Evolutionary conservation across 2,329 filamentous ascomycete species (phyloP), one percentile per base, ranked within the genome.

Genomic region (Zymoseptoria pseudotritici): DNA sequence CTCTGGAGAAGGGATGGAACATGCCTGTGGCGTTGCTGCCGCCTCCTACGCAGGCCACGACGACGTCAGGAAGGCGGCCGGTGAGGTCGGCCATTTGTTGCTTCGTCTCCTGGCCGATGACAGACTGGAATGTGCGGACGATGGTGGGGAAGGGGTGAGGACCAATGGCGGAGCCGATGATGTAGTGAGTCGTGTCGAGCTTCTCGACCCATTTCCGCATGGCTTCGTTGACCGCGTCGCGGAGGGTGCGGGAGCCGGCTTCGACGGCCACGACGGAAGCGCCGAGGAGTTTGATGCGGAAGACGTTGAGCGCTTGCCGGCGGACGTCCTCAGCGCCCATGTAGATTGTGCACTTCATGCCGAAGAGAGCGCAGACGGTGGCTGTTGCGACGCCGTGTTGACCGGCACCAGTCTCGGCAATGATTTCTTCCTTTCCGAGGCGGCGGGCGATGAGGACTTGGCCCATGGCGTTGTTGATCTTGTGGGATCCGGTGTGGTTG

Each of bases 241-340:
- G 76, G 4, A 82, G 76, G 3, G 79, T 82, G 69, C 86, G 85
- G 69, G 88, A 91, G 58, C 94, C 94, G 53, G 92, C 90, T 73
- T 97, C 91, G 53, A 99, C 94, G 3, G 94, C 88, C 50, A 99
- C 84, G 50, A 99, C 94, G 68, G 89, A 88, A 55, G 94, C 94
- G 61, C 94, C 94, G 5, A 99, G 87, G 10, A 99, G 83, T 76
- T 95, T 94, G 84, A 99, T 99, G 52, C 94, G 89, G 85, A 99
- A 99, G 49, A 99, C 94, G 76, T 99, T 99, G 60, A 99, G 82
- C 1, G 94, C 93, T 76, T 99, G 94, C 68, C 94, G 87, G 60
- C 94, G 88, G 56, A 97, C 94, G 71, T 99, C 94, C 78, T 99
- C 94, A 53, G 92, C 91, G 69, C 94, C 94, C 94, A 99, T 99